Conservation (phyloP, 805 yeast genomes). For the Phaffomyces antillensis region DNA sequence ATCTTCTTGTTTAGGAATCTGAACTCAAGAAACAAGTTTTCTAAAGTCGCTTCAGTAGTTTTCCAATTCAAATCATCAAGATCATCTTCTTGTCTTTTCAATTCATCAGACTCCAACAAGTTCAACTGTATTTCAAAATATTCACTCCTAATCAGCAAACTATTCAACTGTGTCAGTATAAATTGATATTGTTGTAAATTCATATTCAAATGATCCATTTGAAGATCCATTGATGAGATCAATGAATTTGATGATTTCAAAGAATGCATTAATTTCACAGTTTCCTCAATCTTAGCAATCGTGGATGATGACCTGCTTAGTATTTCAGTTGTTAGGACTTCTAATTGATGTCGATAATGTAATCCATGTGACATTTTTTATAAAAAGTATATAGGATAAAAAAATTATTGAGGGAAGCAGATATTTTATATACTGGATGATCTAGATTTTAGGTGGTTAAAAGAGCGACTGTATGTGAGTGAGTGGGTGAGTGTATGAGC, state of each 20-base stretch:
- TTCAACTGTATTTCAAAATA: conserved; percentile 25
- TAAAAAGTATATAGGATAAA: too few relatives aligned
- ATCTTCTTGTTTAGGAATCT: conserved; percentile 25
- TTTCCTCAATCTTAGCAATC: conserved; percentile 19
- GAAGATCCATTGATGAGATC: conserved; percentile 16
- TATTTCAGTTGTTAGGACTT: conserved; percentile 16
- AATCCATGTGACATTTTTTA: background rate
- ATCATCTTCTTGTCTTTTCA: too few relatives aligned
- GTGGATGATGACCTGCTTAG: conserved; percentile 13
- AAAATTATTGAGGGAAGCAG: too few relatives aligned
- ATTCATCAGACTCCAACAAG: conserved; percentile 18
- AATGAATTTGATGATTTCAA: conserved; percentile 14
- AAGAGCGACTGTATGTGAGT: background rate
- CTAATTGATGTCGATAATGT: conserved; percentile 13
- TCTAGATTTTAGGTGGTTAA: too few relatives aligned
- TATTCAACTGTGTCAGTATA: conserved; percentile 22
- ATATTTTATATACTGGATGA: too few relatives aligned
- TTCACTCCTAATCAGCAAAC: conserved; percentile 23
- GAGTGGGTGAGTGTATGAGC: background rate
- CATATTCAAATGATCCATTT: conserved; percentile 13
- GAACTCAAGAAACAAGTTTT: conserved; percentile 35
- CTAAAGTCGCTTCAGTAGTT: conserved; percentile 39
- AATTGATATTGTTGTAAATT: conserved; percentile 23
- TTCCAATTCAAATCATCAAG: conserved; percentile 34
- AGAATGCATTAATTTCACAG: conserved; percentile 16